Base-by-base conservation (phyloP, 257 asterid genomes). In the Nicotiana obtusifolia region DNA sequence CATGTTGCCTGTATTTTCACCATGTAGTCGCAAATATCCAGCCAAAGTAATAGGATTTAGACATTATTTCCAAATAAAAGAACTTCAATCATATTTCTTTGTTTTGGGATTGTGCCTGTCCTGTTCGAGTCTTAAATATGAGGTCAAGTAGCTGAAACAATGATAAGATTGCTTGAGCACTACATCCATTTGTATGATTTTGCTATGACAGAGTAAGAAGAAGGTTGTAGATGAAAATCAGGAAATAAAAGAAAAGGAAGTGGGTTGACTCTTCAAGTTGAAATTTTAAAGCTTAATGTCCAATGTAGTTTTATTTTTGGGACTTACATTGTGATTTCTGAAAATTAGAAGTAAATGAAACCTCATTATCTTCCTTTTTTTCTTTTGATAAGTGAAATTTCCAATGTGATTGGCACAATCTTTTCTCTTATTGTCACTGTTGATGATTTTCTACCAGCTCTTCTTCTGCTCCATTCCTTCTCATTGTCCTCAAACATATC, bases 111-210 rank as follows among this genome's bases (percentile, higher is more conserved):
- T 73, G 79, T n/a, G 30, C 79, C 5, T 24, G 41, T 73, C 79
- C 61, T 47, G 61, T 73, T 73, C 47, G 37, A 73, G 79, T 49
- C 79, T 73, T 24, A 73, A 73, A 73, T 73, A 59, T 73, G 79
- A n/a, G 60, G 41, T 47, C 24, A 47, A 47, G 60, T 22, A 44
- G 60, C 60, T 71, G 33, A 11, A 22, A 44, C 60, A 13, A 73
- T 47, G 41, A 73, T 47, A 73, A 7, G 6, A 20, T 13, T 20
- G 33, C 22, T 10, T 44, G 79, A 22, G 79, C 62, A 19, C 49
- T 47, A 15, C 26, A 47, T 59, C 62, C 61, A 15, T n/a, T 49
- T 47, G 37, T 22, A 24, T 71, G 79, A 71, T 11, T 71, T 71
- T 13, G 5, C n/a, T 49, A 22, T 61, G 30, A 19, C 47, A 41